Evolutionary conservation across 345 rosid genomes (phyloP).

Genomic region (Ceriops zippeliana): DNA sequence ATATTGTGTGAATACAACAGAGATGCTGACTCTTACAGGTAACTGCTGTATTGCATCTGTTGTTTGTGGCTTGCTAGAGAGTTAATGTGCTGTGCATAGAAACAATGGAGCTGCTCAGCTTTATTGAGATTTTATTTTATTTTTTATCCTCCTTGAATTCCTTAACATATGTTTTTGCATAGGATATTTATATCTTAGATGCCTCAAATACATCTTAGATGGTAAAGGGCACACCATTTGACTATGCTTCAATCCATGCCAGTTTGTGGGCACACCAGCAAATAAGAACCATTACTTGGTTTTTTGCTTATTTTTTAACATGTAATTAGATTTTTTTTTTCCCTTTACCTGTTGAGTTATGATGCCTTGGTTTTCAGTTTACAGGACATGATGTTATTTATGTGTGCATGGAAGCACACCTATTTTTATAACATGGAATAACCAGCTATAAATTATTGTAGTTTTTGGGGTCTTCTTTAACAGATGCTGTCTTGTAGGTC

Average conservation of each 20-base stretch:
- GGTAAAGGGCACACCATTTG: too few relatives aligned
- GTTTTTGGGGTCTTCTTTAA: not conserved
- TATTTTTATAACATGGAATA: not conserved
- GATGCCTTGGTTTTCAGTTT: slow-evolving; percentile 1
- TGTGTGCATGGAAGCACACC: not conserved
- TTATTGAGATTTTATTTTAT: too few relatives aligned
- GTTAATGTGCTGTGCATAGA: too few relatives aligned
- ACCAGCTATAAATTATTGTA: not conserved
- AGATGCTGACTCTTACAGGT: slow-evolving; percentile 98
- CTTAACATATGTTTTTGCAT: too few relatives aligned
- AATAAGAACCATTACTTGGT: too few relatives aligned
- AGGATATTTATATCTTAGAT: too few relatives aligned
- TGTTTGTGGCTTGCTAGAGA: not conserved
- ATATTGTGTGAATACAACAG: slow-evolving; percentile 95
- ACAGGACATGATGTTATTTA: not conserved
- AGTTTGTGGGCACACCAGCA: too few relatives aligned
- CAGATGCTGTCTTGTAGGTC: slow-evolving; percentile 44
- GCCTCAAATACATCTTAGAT: too few relatives aligned
- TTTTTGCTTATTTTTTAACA: too few relatives aligned
- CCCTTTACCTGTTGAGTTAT: not conserved
- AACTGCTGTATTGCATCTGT: slow-evolving; percentile 1
- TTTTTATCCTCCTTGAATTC: too few relatives aligned
- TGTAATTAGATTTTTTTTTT: not conserved
- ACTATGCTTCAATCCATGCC: too few relatives aligned
- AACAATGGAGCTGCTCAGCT: not conserved